Base-by-base conservation (phyloP, 768 basidiomycete genomes). In the Boletus subparvulus region DNA sequence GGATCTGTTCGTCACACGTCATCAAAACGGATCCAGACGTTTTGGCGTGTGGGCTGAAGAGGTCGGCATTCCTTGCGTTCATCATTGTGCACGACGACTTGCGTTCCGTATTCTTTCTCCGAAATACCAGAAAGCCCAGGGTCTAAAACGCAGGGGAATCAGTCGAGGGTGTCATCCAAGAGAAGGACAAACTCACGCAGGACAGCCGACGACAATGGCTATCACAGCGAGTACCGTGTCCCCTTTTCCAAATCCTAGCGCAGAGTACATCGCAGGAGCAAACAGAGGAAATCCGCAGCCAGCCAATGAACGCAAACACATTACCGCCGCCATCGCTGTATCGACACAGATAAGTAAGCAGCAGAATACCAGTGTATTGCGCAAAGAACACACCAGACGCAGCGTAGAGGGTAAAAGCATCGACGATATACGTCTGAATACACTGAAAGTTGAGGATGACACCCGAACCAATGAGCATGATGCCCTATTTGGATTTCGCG, bases 261-360 rank as follows among this genome's bases (percentile, higher is more conserved):
- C 72, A 1, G 74, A 67, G 69, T 81, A 90, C 83, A 91, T 87
- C 37, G 79, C 73, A 21, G 86, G 83, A 4, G 84, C 87, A 61
- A 92, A 92, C n/a, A 92, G 72, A 3, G 90, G 90, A 65, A 92
- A 90, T 1, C 80, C 84, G 52, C 89, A 91, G 0, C 90, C 90
- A 1, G 83, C 81, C 0, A 89, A 53, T 0, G 85, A 83, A 26
- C 90, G 83, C 12, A 90, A 66, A 65, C 70, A 86, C 0, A 84
- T 74, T 19, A 83, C 82, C 0, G 87, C 86, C 0, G 87, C 87
- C 12, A 92, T 72, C 4, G 87, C 86, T 82, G 52, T 55, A 71
- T 1, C 21, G 44, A 47, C 30, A 49, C 24, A 28, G 12, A 30
- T 6, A 35, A 10, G n/a, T 46, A 19, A 54, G 30, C 17, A 30